phyloP scores from a whole-genome alignment of 2,329 filamentous ascomycete genomes.

The Elsinoe ampelina region DNA sequence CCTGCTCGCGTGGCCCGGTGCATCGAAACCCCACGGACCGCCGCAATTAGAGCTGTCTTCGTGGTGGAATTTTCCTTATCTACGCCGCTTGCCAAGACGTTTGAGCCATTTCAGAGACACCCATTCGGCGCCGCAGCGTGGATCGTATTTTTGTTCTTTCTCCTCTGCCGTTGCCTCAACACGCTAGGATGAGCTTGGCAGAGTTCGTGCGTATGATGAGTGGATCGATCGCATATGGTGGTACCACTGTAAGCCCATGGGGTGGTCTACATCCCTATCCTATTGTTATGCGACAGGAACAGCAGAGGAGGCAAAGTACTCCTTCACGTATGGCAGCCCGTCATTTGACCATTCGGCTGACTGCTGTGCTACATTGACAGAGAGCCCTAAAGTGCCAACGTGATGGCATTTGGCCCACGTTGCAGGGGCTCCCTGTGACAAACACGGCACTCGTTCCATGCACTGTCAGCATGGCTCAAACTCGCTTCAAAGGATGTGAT shows the following conservation, averaged over 20 bases:
- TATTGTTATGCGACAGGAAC: not conserved
- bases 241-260: not conserved
- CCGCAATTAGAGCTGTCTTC: not conserved
- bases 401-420: not conserved
- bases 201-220: not conserved
- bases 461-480: constrained; percentile 1
- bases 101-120: constrained; percentile 3
- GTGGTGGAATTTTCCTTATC: constrained; percentile 7
- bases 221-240: not conserved
- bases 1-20: constrained; percentile 2
- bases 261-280: not conserved
- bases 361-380: not conserved
- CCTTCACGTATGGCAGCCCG: not conserved
- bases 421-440: not conserved
- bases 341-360: not conserved
- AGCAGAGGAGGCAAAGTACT: not conserved
- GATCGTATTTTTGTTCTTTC: constrained; percentile 9
- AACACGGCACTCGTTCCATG: not conserved
- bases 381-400: constrained; percentile 5
- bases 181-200: constrained; percentile 7
- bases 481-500: constrained; percentile 7
- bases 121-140: constrained; percentile 12
- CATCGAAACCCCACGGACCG: not conserved
- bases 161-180: constrained; percentile 10
- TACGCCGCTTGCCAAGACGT: constrained; percentile 11